Conservation (phyloP, 2,329 filamentous ascomycete genomes). For the Hirsutella thompsonii region DNA sequence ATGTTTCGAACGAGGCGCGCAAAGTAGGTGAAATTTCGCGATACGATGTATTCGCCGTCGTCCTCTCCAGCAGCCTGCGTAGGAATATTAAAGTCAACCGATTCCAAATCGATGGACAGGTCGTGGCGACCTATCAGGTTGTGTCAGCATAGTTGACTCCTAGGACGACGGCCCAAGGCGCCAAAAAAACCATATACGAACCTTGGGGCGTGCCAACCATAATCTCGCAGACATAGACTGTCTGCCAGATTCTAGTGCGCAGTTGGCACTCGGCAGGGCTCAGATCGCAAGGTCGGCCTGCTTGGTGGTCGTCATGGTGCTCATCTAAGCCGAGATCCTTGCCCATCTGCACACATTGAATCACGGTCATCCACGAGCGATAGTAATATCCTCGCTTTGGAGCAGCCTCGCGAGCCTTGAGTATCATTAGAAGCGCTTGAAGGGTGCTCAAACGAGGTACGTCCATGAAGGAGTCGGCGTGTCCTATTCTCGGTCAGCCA, state of each 20-base stretch:
- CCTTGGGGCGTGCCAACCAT: conserved; percentile 94
- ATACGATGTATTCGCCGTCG: conserved; percentile 62
- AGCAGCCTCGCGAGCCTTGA: conserved; percentile 85
- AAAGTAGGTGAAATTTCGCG: conserved; percentile 74
- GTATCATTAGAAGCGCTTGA: conserved; percentile 72
- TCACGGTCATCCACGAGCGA: conserved; percentile 91
- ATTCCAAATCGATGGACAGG: conserved; percentile 59
- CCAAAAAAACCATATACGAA: too few relatives aligned
- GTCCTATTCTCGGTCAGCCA: conserved; percentile 37
- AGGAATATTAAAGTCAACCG: conserved; percentile 61
- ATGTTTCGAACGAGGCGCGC: conserved; percentile 67
- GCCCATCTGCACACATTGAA: conserved; percentile 84
- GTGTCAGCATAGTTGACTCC: too few relatives aligned
- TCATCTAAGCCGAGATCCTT: conserved; percentile 85
- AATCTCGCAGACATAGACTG: conserved; percentile 70
- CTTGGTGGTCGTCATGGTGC: conserved; percentile 67
- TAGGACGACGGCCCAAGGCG: too few relatives aligned
- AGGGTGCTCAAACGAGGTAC: conserved; percentile 82
- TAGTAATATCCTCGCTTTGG: conserved; percentile 94
- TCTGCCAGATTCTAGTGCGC: conserved; percentile 83
- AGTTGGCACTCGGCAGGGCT: conserved; percentile 64
- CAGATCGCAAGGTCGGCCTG: conserved; percentile 57
- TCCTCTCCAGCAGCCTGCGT: conserved; percentile 54
- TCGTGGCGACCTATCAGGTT: conserved; percentile 54
- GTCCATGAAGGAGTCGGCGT: conserved; percentile 89